phyloP scores from a whole-genome alignment of 768 basidiomycete species.

The Boletus eberwhitei region DNA sequence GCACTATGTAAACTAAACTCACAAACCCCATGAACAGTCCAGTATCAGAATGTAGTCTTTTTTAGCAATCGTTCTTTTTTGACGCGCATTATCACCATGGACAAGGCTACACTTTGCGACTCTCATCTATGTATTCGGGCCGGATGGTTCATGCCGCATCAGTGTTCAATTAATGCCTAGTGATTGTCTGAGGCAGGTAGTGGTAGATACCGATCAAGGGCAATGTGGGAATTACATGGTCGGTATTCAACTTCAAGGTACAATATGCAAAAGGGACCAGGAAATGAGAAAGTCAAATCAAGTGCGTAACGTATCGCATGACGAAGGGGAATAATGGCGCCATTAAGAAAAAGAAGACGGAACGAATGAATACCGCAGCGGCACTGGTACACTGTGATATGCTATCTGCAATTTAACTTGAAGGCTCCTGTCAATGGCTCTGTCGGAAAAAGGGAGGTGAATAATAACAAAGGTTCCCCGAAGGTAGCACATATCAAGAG shows the following conservation, averaged over 20 bases:
- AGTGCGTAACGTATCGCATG: neutral
- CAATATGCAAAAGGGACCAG: neutral
- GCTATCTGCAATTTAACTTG: neutral
- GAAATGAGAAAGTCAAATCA: neutral
- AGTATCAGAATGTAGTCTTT: neutral
- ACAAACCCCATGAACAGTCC: slow-evolving; percentile 6
- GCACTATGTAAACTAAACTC: slow-evolving; percentile 22
- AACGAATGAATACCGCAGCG: neutral
- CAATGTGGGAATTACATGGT: too few relatives aligned
- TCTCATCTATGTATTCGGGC: neutral
- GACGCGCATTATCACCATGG: neutral
- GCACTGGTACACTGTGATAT: neutral
- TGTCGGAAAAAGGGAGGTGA: neutral
- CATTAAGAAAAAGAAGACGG: too few relatives aligned
- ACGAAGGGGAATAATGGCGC: neutral
- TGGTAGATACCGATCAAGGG: neutral
- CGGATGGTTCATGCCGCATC: too few relatives aligned
- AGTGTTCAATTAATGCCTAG: neutral
- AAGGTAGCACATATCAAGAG: neutral
- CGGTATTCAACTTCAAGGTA: too few relatives aligned
- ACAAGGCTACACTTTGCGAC: neutral
- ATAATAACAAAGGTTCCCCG: too few relatives aligned
- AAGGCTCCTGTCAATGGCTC: slow-evolving; percentile 1
- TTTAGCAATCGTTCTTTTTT: slow-evolving; percentile 2
- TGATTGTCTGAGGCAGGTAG: neutral